phyloP scores from a whole-genome alignment of 2,329 filamentous ascomycete species.

The Ascomycota sp. region DNA sequence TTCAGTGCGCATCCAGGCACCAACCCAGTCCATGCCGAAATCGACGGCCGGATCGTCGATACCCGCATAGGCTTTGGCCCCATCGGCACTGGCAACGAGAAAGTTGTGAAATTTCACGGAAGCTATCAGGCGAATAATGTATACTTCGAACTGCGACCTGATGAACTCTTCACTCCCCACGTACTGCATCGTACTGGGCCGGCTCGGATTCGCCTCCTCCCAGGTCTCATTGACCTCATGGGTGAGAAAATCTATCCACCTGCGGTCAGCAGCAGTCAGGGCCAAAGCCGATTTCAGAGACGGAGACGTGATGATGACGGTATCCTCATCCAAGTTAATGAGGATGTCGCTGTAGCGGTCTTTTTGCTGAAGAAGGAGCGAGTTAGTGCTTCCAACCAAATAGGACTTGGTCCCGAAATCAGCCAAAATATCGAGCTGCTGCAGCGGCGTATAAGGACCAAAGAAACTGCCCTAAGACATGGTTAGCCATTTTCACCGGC shows the following conservation, averaged over 20 bases:
- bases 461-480: slow-evolving; percentile 60
- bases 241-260: slow-evolving; percentile 93
- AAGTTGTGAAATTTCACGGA: slow-evolving; percentile 77
- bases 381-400: slow-evolving; percentile 92
- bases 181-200: slow-evolving; percentile 89
- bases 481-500: slow-evolving; percentile 3
- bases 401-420: slow-evolving; percentile 94
- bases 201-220: slow-evolving; percentile 75
- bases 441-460: slow-evolving; percentile 87
- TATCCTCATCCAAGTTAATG: slow-evolving; percentile 84
- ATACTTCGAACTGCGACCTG: slow-evolving; percentile 89
- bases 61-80: slow-evolving; percentile 39
- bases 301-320: slow-evolving; percentile 63
- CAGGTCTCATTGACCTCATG: slow-evolving; percentile 90
- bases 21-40: slow-evolving; percentile 67
- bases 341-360: slow-evolving; percentile 92
- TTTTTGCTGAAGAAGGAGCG: slow-evolving; percentile 76
- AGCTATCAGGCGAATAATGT: slow-evolving; percentile 72
- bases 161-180: slow-evolving; percentile 95
- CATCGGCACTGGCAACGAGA: slow-evolving; percentile 48
- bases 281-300: slow-evolving; percentile 56
- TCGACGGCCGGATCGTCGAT: slow-evolving; percentile 75
- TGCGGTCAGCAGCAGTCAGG: slow-evolving; percentile 68
- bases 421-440: slow-evolving; percentile 84
- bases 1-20: slow-evolving; percentile 72